A percentile compares a stretch with the other conserved stretches of the same genome.
phyloP scores from a whole-genome alignment of 2,329 filamentous ascomycete genomes.

The Aureobasidium sp. region DNA sequence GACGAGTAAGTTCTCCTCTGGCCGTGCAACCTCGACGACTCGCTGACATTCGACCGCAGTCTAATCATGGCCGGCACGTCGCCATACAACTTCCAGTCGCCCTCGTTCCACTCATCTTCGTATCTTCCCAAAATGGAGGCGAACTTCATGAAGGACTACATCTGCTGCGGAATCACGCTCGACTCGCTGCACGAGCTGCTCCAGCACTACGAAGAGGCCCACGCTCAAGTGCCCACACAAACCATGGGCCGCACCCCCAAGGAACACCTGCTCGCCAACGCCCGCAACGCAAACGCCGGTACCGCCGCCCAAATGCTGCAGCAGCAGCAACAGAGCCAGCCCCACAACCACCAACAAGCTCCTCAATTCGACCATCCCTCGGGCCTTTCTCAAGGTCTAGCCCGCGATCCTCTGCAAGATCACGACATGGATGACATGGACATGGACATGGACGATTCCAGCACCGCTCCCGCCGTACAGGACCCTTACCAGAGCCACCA shows the following conservation, averaged over 20 bases:
- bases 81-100: constrained; percentile 78
- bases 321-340: constrained; percentile 11
- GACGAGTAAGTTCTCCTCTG: constrained; percentile 73
- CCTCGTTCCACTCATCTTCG: constrained; percentile 91
- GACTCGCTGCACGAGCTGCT: constrained; percentile 89
- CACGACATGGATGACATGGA: constrained; percentile 51
- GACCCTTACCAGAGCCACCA: constrained; percentile 29
- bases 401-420: constrained; percentile 12
- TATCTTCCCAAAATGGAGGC: constrained; percentile 95
- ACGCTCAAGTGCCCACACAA: constrained; percentile 53
- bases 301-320: constrained; percentile 16
- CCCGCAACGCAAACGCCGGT: constrained; percentile 13
- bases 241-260: constrained; percentile 31
- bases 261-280: constrained; percentile 21
- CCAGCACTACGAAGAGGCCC: constrained; percentile 92
- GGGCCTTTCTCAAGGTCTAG: constrained; percentile 13
- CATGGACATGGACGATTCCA: constrained; percentile 91
- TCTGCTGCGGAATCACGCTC: constrained; percentile 82
- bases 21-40: background rate
- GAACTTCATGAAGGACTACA: constrained; percentile 95
- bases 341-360: constrained; percentile 6
- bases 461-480: constrained; percentile 45
- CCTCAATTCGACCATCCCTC: constrained; percentile 13
- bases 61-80: constrained; percentile 95
- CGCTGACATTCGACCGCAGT: constrained; percentile 38